Evolutionary conservation across 208 protist species (phyloP), one percentile per base, ranked within the genome.

Genomic region (Trypanosoma grayi): DNA sequence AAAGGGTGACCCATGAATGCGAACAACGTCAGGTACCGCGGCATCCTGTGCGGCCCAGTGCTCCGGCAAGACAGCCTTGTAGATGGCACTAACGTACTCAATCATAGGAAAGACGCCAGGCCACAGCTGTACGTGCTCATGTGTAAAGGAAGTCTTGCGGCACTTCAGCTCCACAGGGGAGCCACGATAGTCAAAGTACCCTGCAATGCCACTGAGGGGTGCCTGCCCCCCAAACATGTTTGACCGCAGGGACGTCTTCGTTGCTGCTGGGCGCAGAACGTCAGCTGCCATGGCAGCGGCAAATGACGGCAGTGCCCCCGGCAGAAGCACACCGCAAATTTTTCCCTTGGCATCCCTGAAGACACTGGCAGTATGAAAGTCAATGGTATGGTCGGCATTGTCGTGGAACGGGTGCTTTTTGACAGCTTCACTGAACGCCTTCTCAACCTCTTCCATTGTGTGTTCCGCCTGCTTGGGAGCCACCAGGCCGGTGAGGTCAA

Each of bases 111-210:
- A 97, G 10, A 93, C 87, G 39, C 77, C 71, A 3, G 68, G 76
- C 88, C 91, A 97, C 27, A 25, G 48, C 2, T 77, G 50, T 18
- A 77, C 66, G 61, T 92, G 61, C 48, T 92, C 86, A 52, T 76
- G 72, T 11, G 88, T 96, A 66, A 95, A 94, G 45, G 82, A 66
- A 24, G 87, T 96, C 64, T 95, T 96, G 30, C 91, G 80, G 44
- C 74, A 78, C 70, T 95, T 96, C 37, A 83, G 63, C 55, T 91
- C 82, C 25, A 94, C 76, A 18, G 88, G 88, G 27, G 86, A 90
- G 30, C 88, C 88, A 18, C 81, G 74, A 64, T 95, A 96, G 68
- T 96, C 88, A 60, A 88, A 96, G 71, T 95, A 95, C 10, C 88
- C 91, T 14, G 87, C 86, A 60, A 95, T 96, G 33, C 91, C 91